Evolutionary conservation across 495 filamentous ascomycete species (phyloP), one percentile per base, ranked within the genome.

Genomic region (Opeltia flavorubescens): DNA sequence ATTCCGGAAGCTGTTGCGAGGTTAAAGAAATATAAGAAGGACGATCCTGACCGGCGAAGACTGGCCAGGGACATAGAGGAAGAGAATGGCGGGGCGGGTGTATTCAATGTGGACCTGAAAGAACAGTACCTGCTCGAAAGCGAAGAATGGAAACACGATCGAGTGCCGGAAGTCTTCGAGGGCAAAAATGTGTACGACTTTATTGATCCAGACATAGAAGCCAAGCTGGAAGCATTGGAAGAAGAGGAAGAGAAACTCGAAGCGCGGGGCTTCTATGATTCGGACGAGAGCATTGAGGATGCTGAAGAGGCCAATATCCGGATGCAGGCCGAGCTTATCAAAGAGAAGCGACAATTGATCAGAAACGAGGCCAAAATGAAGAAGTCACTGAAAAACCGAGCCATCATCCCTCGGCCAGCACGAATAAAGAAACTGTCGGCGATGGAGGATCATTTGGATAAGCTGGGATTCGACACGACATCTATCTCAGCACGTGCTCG

Each of bases 121-220:
- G 79, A 82, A 55, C 81, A 89, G 52, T 98, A 94, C 65, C 62
- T 83, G 1, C 75, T 95, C 44, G 86, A 80, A 17, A 71, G 94
- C 56, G 74, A 80, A 21, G 84, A 91, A 13, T 95, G 89, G 91
- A 94, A 93, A 61, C 73, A 94, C 58, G 91, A 98, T 68, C 89
- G 83, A 64, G 81, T 95, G 11, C 93, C 93, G 23, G 93, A 98
- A 62, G 70, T 89, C 33, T 81, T 84, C 66, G 79, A 95, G 55
- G 91, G 91, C 59, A 86, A 85, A 71, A 96, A 98, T 65, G 85
- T 98, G 27, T 87, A 86, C 69, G 91, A 98, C 61, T 98, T 82
- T 61, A 79, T 96, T 59, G 91, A 96, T 54, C 89, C 91, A 0
- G 91, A 98, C 48, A 96, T 98, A 62, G 91, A 94, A 54, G 71